Conservation (phyloP, 768 basidiomycete genomes). For the Mycena maculata region DNA sequence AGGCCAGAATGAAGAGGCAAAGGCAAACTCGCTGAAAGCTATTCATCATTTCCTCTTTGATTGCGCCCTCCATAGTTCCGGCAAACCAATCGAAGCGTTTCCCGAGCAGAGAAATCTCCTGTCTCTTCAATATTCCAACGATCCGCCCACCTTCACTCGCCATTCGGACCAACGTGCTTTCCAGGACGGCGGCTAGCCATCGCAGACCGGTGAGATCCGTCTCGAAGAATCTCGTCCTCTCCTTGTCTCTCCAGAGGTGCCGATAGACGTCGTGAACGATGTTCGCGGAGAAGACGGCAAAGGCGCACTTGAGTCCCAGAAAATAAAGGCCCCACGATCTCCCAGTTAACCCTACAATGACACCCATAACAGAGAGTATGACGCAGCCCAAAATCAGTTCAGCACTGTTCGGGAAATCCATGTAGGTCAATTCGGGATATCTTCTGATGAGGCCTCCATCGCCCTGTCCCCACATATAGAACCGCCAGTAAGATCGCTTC, state of each 20-base stretch:
- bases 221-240: conserved; percentile 45
- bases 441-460: conserved; percentile 62
- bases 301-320: conserved; percentile 37
- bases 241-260: conserved; percentile 54
- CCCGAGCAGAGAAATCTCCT: conserved; percentile 53
- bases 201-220: conserved; percentile 40
- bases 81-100: conserved; percentile 69
- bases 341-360: not conserved
- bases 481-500: conserved; percentile 58
- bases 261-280: conserved; percentile 61
- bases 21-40: conserved; percentile 44
- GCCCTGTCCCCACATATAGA: conserved; percentile 70
- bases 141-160: conserved; percentile 61
- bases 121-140: conserved; percentile 56
- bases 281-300: conserved; percentile 53
- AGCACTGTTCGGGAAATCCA: conserved; percentile 61
- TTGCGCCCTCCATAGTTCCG: conserved; percentile 51
- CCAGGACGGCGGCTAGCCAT: conserved; percentile 59
- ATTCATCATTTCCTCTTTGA: conserved; percentile 57
- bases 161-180: conserved; percentile 64
- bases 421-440: conserved; percentile 61
- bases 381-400: conserved; percentile 53
- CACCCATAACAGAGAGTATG: conserved; percentile 26
- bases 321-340: not conserved
- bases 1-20: conserved; percentile 16